A percentile compares a stretch with the other conserved stretches of the same genome.
Conservation (phyloP, 441 rosid genomes). For the Gossypium trilobum region DNA sequence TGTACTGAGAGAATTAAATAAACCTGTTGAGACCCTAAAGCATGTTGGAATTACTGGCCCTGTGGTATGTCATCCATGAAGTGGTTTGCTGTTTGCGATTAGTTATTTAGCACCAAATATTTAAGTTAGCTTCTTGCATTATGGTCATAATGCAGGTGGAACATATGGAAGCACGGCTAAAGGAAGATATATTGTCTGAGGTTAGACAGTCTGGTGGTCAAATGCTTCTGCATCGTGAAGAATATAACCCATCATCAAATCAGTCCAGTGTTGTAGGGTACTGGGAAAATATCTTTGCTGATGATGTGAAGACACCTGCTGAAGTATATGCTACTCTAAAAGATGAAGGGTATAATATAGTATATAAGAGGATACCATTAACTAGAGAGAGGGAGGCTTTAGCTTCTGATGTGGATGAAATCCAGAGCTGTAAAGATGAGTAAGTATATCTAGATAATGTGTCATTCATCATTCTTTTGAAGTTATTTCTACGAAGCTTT, state of each 20-base stretch:
- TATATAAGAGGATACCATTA: constrained; percentile 77
- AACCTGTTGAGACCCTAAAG: constrained; percentile 91
- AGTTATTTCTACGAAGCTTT: background rate
- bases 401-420: constrained; percentile 88
- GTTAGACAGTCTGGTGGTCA: constrained; percentile 67
- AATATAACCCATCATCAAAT: constrained; percentile 59
- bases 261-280: constrained; percentile 80
- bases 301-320: constrained; percentile 82
- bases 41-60: constrained; percentile 91
- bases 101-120: constrained; percentile 8
- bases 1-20: constrained; percentile 84
- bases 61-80: constrained; percentile 46
- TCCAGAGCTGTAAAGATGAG: constrained; percentile 71
- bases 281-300: constrained; percentile 83
- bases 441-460: constrained; percentile 30
- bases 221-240: constrained; percentile 96
- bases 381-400: constrained; percentile 90
- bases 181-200: constrained; percentile 84
- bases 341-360: constrained; percentile 62
- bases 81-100: background rate
- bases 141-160: constrained; percentile 54
- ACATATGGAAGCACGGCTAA: constrained; percentile 74
- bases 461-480: background rate
- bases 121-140: constrained; percentile 14
- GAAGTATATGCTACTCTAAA: constrained; percentile 76